A percentile compares a stretch with the other conserved stretches of the same genome.
Conservation (phyloP, 1,139 yeast species). For the Taiozyma sp. region DNA sequence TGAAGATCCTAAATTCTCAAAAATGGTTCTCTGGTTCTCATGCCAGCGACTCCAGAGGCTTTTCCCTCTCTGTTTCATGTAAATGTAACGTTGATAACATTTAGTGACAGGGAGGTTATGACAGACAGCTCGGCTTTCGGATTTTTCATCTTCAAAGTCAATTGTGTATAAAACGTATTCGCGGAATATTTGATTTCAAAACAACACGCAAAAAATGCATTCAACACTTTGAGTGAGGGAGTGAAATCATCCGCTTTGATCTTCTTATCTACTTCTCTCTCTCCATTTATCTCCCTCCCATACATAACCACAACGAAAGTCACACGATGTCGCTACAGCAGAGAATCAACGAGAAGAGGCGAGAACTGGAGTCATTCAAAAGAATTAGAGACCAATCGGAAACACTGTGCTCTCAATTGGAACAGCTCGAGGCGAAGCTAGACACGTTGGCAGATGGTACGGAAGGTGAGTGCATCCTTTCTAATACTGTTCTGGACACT, state of each 20-base stretch:
- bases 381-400: slow-evolving; percentile 17
- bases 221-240: background rate
- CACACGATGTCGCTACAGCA: slow-evolving; percentile 26
- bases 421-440: slow-evolving; percentile 21
- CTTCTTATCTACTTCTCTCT: background rate
- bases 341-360: slow-evolving; percentile 20
- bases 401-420: slow-evolving; percentile 20
- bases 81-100: no score
- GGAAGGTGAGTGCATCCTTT: slow-evolving; percentile 18
- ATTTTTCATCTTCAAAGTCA: background rate
- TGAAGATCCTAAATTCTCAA: no score
- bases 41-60: background rate
- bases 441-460: slow-evolving; percentile 25
- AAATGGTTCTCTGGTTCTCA: background rate
- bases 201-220: background rate
- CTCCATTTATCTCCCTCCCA: background rate
- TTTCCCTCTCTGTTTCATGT: background rate
- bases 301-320: slow-evolving; percentile 8
- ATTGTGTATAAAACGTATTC: background rate
- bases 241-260: background rate
- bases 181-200: background rate
- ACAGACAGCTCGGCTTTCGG: background rate
- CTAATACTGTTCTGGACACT: no score
- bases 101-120: background rate
- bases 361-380: slow-evolving; percentile 18